These are phyloP conservation scores for Leucocoprinus leucothites DNA, from an alignment of 768 basidiomycete genomes.

Conservation along the genomic window DNA sequence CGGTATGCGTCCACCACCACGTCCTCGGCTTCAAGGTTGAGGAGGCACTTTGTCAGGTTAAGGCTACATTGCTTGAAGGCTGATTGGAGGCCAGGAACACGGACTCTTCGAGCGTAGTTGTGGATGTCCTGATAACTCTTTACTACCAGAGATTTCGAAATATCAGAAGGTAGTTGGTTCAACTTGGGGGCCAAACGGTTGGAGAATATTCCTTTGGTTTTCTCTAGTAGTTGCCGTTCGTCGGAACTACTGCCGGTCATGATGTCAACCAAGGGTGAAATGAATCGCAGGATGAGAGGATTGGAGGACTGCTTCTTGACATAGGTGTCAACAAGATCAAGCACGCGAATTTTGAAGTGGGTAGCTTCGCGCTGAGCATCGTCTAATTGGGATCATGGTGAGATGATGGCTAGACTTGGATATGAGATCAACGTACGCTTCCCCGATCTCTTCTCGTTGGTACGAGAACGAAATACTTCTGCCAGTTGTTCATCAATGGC, in stretches of 20 bases:
- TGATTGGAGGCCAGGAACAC: slow-evolving; percentile 57
- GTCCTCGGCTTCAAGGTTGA: slow-evolving; percentile 40
- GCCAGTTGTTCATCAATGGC: slow-evolving; percentile 91
- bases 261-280: slow-evolving; percentile 78
- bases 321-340: slow-evolving; percentile 91
- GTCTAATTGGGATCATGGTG: slow-evolving; percentile 29
- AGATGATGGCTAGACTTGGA: background rate
- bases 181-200: slow-evolving; percentile 64
- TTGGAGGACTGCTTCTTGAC: slow-evolving; percentile 76
- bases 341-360: slow-evolving; percentile 93
- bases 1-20: slow-evolving; percentile 54
- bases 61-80: slow-evolving; percentile 68
- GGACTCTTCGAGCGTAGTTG: slow-evolving; percentile 62
- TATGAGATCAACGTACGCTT: slow-evolving; percentile 52
- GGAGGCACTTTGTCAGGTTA: slow-evolving; percentile 57
- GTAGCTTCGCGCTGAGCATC: slow-evolving; percentile 83
- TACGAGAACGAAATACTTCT: slow-evolving; percentile 73
- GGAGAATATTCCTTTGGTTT: slow-evolving; percentile 77
- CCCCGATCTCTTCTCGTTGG: slow-evolving; percentile 54
- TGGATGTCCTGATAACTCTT: slow-evolving; percentile 53
- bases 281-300: slow-evolving; percentile 58
- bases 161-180: slow-evolving; percentile 58
- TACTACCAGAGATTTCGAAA: slow-evolving; percentile 36
- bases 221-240: slow-evolving; percentile 87
- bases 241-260: slow-evolving; percentile 63